Conservation (phyloP, 139 green algal species). For the Chlorella sp. region DNA sequence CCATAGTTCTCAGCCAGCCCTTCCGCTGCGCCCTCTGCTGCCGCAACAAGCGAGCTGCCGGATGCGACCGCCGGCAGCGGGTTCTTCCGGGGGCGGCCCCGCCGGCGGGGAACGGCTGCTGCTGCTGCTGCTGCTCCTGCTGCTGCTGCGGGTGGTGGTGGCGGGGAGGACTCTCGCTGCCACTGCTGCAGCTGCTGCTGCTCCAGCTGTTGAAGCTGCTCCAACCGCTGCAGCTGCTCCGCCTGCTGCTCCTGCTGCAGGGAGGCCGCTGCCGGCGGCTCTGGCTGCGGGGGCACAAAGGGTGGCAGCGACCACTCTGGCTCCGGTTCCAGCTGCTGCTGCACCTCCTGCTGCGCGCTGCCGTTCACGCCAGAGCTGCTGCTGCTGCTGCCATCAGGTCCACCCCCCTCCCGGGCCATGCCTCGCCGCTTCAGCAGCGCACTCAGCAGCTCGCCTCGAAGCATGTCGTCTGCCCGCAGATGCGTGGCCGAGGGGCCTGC, state of each 20-base stretch:
- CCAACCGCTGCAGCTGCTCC: not conserved
- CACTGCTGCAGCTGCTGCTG: not conserved
- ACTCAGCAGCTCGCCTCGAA: no score
- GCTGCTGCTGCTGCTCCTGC: not conserved
- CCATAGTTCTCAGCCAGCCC: not conserved
- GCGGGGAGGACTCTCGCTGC: not conserved
- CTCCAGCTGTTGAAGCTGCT: not conserved
- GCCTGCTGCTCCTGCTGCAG: not conserved
- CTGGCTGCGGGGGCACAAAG: not conserved
- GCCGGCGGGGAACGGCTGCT: not conserved
- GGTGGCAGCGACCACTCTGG: not conserved
- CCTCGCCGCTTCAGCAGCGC: no score
- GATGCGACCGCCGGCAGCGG: not conserved
- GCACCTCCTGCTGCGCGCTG: not conserved
- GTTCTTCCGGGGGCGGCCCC: not conserved
- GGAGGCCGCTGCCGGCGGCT: no score
- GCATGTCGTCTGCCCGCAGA: no score
- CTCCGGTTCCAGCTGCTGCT: not conserved
- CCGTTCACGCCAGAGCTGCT: no score
- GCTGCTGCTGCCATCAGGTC: not conserved
- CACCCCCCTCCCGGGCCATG: no score
- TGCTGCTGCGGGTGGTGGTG: not conserved
- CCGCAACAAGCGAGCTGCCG: not conserved
- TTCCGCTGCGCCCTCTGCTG: not conserved
- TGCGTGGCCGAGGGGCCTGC: no score